These are phyloP conservation scores for Erodium texanum DNA, from an alignment of 441 rosid species.

Conservation along the genomic window DNA sequence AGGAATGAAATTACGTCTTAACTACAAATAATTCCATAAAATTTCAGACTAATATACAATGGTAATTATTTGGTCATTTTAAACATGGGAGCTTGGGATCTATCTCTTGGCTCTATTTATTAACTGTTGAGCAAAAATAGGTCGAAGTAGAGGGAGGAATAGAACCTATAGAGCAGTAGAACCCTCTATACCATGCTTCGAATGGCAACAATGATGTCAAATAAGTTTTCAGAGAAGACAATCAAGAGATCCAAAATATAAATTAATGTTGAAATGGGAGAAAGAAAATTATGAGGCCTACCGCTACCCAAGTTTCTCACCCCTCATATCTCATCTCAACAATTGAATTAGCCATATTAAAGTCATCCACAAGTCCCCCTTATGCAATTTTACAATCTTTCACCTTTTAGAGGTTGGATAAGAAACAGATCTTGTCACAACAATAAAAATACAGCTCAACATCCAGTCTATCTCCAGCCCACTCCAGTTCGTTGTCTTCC, in stretches of 20 bases:
- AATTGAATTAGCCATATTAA: background rate
- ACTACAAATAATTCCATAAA: background rate
- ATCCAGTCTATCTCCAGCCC: background rate
- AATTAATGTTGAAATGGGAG: background rate
- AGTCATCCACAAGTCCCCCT: background rate
- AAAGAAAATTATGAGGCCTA: slow-evolving; percentile 4
- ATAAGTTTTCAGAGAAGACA: background rate
- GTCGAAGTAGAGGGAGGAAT: slow-evolving; percentile 5
- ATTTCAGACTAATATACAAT: background rate
- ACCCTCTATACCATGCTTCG: slow-evolving; percentile 5
- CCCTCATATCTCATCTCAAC: background rate
- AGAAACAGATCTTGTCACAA: background rate
- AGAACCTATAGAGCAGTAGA: background rate
- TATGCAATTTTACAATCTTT: background rate
- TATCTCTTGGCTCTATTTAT: background rate
- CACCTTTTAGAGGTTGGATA: background rate
- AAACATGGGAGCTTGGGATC: background rate
- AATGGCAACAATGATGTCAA: slow-evolving; percentile 2
- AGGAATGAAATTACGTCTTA: background rate
- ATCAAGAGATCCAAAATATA: slow-evolving; percentile 6
- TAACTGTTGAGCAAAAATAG: background rate
- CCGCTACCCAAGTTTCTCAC: background rate
- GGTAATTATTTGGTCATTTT: background rate
- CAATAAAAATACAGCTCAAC: background rate
- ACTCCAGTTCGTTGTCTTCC: background rate